phyloP scores from a whole-genome alignment of 225 moss, liverwort and hornwort species.

The Physcomitrium patens region DNA sequence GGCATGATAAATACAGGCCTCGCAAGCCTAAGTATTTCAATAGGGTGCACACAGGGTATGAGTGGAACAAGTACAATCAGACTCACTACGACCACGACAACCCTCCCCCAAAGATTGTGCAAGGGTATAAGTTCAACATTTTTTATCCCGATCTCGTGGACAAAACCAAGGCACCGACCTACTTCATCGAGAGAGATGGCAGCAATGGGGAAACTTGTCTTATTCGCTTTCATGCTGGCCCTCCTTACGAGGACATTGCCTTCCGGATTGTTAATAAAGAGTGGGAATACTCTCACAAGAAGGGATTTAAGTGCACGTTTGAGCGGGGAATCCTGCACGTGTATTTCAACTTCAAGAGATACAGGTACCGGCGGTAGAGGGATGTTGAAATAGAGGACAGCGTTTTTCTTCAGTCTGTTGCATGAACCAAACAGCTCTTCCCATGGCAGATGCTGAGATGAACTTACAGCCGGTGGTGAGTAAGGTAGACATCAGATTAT shows the following conservation, averaged over 20 bases:
- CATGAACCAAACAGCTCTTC: no score
- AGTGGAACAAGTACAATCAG: conserved; percentile 78
- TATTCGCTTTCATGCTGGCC: conserved; percentile 70
- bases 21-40: conserved; percentile 73
- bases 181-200: conserved; percentile 65
- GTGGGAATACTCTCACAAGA: conserved; percentile 83
- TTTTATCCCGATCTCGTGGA: conserved; percentile 74
- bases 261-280: conserved; percentile 79
- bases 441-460: no score
- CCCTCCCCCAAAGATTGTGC: conserved; percentile 74
- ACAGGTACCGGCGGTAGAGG: conserved; percentile 65
- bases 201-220: conserved; percentile 67
- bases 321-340: conserved; percentile 77
- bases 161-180: conserved; percentile 62
- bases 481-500: no score
- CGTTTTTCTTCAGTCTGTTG: not conserved
- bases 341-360: conserved; percentile 79
- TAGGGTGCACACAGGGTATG: conserved; percentile 69
- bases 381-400: not conserved
- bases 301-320: conserved; percentile 80
- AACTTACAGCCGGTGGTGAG: no score
- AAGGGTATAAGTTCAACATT: conserved; percentile 76
- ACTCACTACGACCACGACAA: conserved; percentile 77
- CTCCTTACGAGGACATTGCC: conserved; percentile 75
- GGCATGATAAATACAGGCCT: conserved; percentile 74